These are phyloP conservation scores for Cardamine chenopodiifolia DNA, from an alignment of 345 rosid genomes.

Conservation along the genomic window DNA sequence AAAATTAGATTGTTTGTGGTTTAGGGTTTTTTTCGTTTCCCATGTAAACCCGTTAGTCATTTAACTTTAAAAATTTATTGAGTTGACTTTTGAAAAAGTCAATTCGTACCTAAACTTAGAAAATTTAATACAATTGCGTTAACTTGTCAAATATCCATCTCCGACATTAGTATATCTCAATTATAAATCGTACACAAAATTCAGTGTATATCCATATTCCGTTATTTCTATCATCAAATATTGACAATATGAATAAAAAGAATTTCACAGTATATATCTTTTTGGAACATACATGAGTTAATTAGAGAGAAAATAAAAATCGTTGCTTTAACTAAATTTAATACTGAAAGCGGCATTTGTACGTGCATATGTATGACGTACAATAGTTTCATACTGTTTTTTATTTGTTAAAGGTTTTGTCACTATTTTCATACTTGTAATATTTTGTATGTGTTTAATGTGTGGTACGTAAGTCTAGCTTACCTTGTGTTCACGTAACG, in stretches of 20 bases:
- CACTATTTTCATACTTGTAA: constrained; percentile 29
- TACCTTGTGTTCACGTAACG: constrained; percentile 44
- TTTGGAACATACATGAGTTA: constrained; percentile 12
- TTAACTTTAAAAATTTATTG: constrained; percentile 25
- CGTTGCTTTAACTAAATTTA: background rate
- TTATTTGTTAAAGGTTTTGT: background rate
- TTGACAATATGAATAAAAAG: background rate
- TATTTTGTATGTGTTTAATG: constrained; percentile 31
- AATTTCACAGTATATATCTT: constrained; percentile 1
- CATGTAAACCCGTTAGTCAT: constrained; percentile 32
- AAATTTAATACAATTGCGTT: constrained; percentile 1
- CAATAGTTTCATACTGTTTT: background rate
- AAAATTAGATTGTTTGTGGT: constrained; percentile 10
- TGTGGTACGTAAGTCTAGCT: constrained; percentile 39
- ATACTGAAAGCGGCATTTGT: constrained; percentile 26
- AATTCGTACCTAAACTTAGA: constrained; percentile 28
- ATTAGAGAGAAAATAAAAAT: background rate
- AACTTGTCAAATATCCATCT: constrained; percentile 38
- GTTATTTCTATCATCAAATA: background rate
- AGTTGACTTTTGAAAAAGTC: constrained; percentile 47
- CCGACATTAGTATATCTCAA: constrained; percentile 34
- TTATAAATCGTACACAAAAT: constrained; percentile 14
- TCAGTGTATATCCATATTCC: background rate
- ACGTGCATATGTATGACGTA: constrained; percentile 31
- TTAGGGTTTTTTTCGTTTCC: constrained; percentile 27